Evolutionary conservation across 306 rosid genomes (phyloP).

Genomic region (Malus sieversii): DNA sequence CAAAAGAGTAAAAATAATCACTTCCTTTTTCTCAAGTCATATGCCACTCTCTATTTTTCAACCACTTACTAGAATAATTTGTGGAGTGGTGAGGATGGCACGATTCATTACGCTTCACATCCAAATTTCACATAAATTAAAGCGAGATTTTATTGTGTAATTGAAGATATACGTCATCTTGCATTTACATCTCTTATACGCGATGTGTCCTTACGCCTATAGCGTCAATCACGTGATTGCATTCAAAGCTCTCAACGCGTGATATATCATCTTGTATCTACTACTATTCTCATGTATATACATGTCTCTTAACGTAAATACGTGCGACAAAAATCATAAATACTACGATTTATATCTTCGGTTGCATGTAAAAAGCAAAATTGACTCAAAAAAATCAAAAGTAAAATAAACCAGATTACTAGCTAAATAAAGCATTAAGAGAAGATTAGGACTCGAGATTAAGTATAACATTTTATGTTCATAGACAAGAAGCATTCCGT

Average conservation of each 20-base stretch:
- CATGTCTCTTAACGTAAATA: not conserved
- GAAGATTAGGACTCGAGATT: not conserved
- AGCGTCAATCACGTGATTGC: rapidly evolving
- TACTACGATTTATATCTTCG: rapidly evolving
- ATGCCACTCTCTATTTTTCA: not conserved
- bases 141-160: too few relatives aligned
- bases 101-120: not conserved
- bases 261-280: not conserved
- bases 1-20: not conserved
- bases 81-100: not conserved
- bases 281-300: not conserved
- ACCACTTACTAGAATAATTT: too few relatives aligned
- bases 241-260: not conserved
- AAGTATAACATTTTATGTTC: slow-evolving; percentile 47
- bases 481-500: slow-evolving; percentile 32
- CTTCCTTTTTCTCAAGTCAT: not conserved
- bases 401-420: not conserved
- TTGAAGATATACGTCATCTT: not conserved
- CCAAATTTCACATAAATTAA: not conserved
- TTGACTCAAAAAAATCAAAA: too few relatives aligned
- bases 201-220: not conserved
- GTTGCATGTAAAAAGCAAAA: not conserved
- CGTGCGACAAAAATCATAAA: rapidly evolving
- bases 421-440: not conserved
- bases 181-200: too few relatives aligned